Evolutionary conservation across 257 asterid genomes (phyloP).

Genomic region (Solanum bulbocastanum): DNA sequence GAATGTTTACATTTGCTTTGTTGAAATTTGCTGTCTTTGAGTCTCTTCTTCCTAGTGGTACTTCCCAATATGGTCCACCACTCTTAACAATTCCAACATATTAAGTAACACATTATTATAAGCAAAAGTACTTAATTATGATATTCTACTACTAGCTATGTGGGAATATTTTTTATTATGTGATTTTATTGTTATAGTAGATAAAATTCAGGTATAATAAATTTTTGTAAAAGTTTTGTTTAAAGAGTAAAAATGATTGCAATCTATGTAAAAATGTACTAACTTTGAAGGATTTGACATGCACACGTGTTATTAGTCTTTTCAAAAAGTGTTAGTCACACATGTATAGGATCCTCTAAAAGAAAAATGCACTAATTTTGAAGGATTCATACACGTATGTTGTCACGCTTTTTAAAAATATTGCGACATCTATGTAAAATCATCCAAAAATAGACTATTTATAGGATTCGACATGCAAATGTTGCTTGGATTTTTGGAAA

Average conservation of each 20-base stretch:
- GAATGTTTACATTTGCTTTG: conserved; percentile 41
- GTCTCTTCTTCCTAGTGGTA: conserved; percentile 72
- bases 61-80: conserved; percentile 89
- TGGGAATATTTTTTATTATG: neutral
- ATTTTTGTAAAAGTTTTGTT: neutral
- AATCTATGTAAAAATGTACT: neutral
- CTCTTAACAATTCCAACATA: conserved; percentile 35
- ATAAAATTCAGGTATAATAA: neutral
- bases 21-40: conserved; percentile 49
- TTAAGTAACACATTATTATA: neutral
- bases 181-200: neutral
- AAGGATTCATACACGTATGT: neutral
- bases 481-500: neutral
- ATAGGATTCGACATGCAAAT: neutral
- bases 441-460: neutral
- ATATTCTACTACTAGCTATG: neutral
- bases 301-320: neutral
- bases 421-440: neutral
- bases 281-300: neutral
- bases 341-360: neutral
- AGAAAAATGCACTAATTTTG: neutral
- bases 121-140: neutral
- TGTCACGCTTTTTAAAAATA: neutral
- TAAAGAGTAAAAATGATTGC: neutral
- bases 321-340: neutral